Conservation (phyloP, 352 stramenopile genomes). For the Discostella stelligera region DNA sequence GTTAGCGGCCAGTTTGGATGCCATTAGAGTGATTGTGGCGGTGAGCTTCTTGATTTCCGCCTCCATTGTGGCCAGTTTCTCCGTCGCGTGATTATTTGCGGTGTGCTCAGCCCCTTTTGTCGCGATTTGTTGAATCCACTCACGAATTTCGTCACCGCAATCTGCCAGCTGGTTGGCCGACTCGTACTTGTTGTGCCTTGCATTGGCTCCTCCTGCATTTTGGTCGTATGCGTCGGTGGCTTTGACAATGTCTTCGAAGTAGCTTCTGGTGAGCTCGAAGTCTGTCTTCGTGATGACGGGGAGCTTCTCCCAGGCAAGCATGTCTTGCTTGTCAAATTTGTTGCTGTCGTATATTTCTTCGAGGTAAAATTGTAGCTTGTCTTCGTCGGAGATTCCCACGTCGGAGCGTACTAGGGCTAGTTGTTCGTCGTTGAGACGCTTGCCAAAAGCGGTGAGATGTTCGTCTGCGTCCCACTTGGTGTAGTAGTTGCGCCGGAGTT, state of each 20-base stretch:
- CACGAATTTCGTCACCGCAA: neutral
- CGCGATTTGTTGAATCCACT: neutral
- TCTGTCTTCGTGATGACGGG: neutral
- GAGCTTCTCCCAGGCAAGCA: neutral
- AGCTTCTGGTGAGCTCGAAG: neutral
- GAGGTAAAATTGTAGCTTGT: neutral
- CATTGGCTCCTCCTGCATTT: neutral
- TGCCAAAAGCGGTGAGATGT: no score
- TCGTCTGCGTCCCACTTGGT: no score
- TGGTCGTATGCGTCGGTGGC: neutral
- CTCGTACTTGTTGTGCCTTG: neutral
- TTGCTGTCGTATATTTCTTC: constrained; percentile 1
- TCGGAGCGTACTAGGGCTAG: neutral
- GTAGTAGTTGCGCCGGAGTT: no score
- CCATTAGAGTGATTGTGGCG: neutral
- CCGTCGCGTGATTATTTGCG: neutral
- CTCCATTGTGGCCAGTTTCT: neutral
- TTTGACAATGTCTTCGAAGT: constrained; percentile 1
- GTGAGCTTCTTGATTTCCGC: neutral
- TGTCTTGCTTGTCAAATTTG: no score
- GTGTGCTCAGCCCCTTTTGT: neutral
- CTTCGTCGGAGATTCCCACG: neutral
- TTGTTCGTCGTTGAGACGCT: neutral
- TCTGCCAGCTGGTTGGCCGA: constrained; percentile 3
- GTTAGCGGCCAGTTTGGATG: neutral